Base-by-base conservation (phyloP, 2,329 filamentous ascomycete species). In the Penicillium sp. region DNA sequence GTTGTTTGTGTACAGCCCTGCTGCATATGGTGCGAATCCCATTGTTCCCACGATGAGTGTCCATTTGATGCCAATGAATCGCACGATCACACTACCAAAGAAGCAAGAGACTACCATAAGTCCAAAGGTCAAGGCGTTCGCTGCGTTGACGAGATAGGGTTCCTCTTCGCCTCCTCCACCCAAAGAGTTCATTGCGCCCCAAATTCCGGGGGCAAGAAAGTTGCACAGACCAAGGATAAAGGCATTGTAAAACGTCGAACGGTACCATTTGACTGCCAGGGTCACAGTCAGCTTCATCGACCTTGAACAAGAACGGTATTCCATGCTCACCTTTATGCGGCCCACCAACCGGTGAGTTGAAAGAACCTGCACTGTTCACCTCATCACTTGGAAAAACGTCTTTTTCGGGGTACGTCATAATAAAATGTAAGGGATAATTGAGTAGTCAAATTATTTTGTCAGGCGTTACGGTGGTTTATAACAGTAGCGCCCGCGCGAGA, bases 61-160 rank as follows among this genome's bases (percentile, higher is more conserved):
- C 47, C 84, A 83, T 64, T 88, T 89, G 59, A 91, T 88, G 0
- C 88, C 88, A 38, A 90, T 82, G 42, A 83, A 84, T 30, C 81
- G 81, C 0, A 89, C 86, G 7, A 90, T 71, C 0, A 82, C 77
- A 50, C 84, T 86, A 0, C 83, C 83, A 45, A 90, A 82, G 65
- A 81, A 85, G 66, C 88, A 90, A 0, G 85, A 88, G 0, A 90
- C 66, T 0, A 90, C 84, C 87, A 90, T 90, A 8, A 90, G 78
- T 44, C 84, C 85, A 66, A 90, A 90, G 0, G 87, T 89, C 37
- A 90, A 70, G 0, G 87, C 84, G 61, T 91, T 91, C 14, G 86
- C 87, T 0, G 84, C 80, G 63, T 89, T 90, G 47, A 90, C 84
- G 1, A 90, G 78, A 63, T 85, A 80, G 0, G 88, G 88, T 9